Base-by-base conservation (phyloP, 1,284 basidiomycete species). In the Apiotrichum sp. region DNA sequence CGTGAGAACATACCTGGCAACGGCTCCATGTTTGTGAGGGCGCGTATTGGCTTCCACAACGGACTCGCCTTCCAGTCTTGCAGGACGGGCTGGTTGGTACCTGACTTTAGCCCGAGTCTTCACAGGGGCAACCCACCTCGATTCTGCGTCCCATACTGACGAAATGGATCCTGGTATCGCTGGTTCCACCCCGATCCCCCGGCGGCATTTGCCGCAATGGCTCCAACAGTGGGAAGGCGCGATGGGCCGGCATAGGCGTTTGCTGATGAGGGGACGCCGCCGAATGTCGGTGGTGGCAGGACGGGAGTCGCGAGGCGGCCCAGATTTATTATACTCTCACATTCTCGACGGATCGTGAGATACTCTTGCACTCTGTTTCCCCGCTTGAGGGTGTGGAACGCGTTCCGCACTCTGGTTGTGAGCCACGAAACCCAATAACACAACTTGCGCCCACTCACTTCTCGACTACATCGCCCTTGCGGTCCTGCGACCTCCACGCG, bases 21-120 rank as follows among this genome's bases (percentile, higher is more conserved):
- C 35, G 50, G 45, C 47, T 71, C 67, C 68, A 74, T 70, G 22
- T 58, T 59, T 0, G 71, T 69, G 41, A 75, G 44, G 0, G 75
- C 75, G 50, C 64, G 64, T 36, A 75, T 58, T 3, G 73, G 71
- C 53, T 70, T 75, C 72, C 73, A 77, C 65, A 74, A 67, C 1
- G 75, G 73, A 42, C 68, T 72, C 3, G 63, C 34, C 55, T 73
- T 74, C 75, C 75, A 77, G 38, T 74, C 69, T 13, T 59, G 61
- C 16, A 75, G 52, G 0, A 42, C 50, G 1, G 59, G 35, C 6
- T 3, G 35, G 13, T n/a, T 38, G 5, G 47, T 14, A 10, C 14
- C 45, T 50, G 33, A 7, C 6, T 35, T 48, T 38, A 48, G 50
- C 47, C 3, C 35, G 9, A 11, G 31, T 36, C 34, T 13, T n/a